Percentiles rank a stretch among this genome's conserved stretches.
phyloP scores from a whole-genome alignment of 495 filamentous ascomycete species.

The Talaromyces liani region DNA sequence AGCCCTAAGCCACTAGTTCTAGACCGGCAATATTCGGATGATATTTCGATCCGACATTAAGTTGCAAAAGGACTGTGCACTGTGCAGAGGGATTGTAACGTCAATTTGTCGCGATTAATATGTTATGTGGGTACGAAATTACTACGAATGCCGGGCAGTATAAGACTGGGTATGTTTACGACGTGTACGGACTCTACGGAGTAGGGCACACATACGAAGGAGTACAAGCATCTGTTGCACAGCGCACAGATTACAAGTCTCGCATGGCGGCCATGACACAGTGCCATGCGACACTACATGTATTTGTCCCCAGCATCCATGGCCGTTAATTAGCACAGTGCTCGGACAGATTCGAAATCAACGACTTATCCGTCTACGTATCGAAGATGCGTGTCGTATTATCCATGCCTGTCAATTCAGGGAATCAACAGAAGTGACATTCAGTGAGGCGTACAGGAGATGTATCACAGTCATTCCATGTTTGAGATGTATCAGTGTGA shows the following conservation, averaged over 20 bases:
- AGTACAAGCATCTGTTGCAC: background rate
- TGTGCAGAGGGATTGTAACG: background rate
- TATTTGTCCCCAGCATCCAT: background rate
- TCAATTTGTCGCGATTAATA: background rate
- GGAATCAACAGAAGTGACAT: background rate
- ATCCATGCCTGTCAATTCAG: background rate
- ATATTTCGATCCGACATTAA: background rate
- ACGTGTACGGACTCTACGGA: background rate
- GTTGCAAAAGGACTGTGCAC: background rate
- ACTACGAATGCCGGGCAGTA: background rate
- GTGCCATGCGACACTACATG: background rate
- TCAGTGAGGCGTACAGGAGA: background rate
- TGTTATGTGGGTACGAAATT: background rate
- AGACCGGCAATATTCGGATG: background rate
- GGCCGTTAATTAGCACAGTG: background rate
- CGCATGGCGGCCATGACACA: background rate
- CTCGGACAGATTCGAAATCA: too few relatives aligned
- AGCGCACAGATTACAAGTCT: background rate
- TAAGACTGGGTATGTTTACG: background rate
- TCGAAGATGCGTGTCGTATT: background rate
- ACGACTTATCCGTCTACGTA: too few relatives aligned
- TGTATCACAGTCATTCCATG: background rate
- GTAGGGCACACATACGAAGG: too few relatives aligned
- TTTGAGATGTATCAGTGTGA: background rate
- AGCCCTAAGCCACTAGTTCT: background rate